Evolutionary conservation across 306 rosid species (phyloP).

Genomic region (Dryas alaskensis): DNA sequence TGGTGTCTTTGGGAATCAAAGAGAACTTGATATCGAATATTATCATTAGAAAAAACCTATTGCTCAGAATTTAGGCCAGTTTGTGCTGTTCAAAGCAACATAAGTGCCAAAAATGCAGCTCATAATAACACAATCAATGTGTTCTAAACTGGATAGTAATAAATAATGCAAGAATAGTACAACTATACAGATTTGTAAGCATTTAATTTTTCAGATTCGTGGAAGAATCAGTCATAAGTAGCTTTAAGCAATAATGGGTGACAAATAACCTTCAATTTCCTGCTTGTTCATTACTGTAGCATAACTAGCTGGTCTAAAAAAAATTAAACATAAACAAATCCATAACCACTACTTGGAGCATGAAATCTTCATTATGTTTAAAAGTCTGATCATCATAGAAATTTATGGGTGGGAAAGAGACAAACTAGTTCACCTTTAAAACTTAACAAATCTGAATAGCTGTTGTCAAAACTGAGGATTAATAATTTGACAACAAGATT

Average conservation of each 20-base stretch:
- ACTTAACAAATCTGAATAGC: neutral
- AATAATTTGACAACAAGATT: conserved; percentile 16
- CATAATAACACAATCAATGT: neutral
- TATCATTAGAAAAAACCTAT: neutral
- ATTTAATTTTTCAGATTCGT: neutral
- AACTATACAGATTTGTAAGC: neutral
- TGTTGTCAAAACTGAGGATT: conserved; percentile 5
- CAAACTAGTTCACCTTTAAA: neutral
- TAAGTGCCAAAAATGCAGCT: neutral
- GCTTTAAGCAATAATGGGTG: neutral
- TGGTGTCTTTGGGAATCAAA: neutral
- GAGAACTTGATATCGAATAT: neutral
- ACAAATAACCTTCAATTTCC: neutral
- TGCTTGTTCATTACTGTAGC: neutral
- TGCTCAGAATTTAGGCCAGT: neutral
- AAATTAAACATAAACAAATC: neutral
- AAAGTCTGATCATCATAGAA: neutral
- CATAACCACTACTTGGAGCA: neutral
- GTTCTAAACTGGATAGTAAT: neutral
- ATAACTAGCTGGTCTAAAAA: neutral
- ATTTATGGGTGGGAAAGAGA: neutral
- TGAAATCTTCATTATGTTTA: neutral
- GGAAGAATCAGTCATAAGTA: neutral
- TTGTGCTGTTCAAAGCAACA: neutral
- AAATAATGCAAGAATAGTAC: neutral